phyloP scores from a whole-genome alignment of 2,329 filamentous ascomycete genomes.

The Monilinia vaccinii-corymbosi region DNA sequence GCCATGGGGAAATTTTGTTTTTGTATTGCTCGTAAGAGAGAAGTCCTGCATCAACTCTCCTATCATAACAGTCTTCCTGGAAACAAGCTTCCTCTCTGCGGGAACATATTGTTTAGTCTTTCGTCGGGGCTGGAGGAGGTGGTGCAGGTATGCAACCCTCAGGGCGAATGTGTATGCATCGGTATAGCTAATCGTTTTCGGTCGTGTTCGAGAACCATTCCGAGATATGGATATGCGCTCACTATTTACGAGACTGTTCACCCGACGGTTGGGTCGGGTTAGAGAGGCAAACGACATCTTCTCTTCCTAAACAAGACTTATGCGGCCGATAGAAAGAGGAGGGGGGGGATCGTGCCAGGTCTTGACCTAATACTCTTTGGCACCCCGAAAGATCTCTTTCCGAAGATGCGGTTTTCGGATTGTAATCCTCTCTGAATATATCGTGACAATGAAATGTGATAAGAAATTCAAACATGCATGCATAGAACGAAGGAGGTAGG shows the following conservation, averaged over 20 bases:
- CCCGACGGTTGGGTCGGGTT: constrained; percentile 24
- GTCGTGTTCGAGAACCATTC: constrained; percentile 37
- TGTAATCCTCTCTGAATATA: not conserved
- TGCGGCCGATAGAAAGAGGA: not conserved
- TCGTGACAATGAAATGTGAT: not conserved
- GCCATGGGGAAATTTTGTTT: constrained; percentile 62
- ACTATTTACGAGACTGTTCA: constrained; percentile 25
- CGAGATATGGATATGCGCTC: constrained; percentile 22
- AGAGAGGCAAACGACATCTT: constrained; percentile 26
- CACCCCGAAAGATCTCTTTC: not conserved
- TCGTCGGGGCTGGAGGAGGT: constrained; percentile 83
- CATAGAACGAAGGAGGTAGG: not conserved
- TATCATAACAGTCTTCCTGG: constrained; percentile 60
- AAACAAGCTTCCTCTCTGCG: constrained; percentile 38
- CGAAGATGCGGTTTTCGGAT: not conserved
- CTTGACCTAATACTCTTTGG: not conserved
- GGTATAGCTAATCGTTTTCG: constrained; percentile 50
- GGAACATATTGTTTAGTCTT: constrained; percentile 83
- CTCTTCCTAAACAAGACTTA: not conserved
- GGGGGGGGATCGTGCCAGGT: not conserved
- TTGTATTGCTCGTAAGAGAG: constrained; percentile 51
- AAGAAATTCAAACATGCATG: not conserved
- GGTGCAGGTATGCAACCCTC: constrained; percentile 82
- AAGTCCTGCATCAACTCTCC: constrained; percentile 88
- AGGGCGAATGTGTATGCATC: constrained; percentile 90